Base-by-base conservation (phyloP, 352 stramenopile species). In the Pseudoperonospora humuli region DNA sequence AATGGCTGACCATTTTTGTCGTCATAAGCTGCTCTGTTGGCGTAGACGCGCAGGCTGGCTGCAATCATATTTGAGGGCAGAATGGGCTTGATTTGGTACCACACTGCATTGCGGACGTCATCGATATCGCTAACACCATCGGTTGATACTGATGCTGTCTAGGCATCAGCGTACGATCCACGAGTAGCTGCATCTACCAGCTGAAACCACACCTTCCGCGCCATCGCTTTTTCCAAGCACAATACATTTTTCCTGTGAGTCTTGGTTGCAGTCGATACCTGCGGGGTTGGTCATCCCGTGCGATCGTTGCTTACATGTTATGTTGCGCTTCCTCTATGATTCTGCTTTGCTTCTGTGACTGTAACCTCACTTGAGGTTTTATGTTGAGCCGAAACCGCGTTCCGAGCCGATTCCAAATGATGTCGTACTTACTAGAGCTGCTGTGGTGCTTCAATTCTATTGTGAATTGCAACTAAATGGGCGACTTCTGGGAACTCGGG, bases 1-100 rank as follows among this genome's bases (percentile, higher is more conserved):
- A 50, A 42, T 15, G 23, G 17, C 35, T 52, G 45, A 2, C 9
- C 28, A 39, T 45, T 34, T 21, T 45, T 5, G 2, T 45, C 45
- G 5, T 45, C 45, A 23, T 45, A 42, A 7, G 9, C 33, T 17
- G 46, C 29, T 42, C 23, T 36, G 23, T 48, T 54, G 10, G 33
- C 17, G 35, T 53, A 45, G n/a, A 45, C 15, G 18, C 3, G 14
- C 23, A 40, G 15, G 17, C 35, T 7, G 25, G 0, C 17, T 7
- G 31, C 21, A 9, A 29, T 17, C 18, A 41, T 6, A 15, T 27
- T 10, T 14, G 24, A 32, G 19, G 7, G 8, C 5, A 39, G 8
- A 47, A 13, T 32, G 15, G 3, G 19, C 13, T 10, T 13, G 20
- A 35, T n/a, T n/a, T n/a, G n/a, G n/a, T n/a, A n/a, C n/a, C n/a